Base-by-base conservation (phyloP, 2,329 filamentous ascomycete genomes). In the Pestalotiopsis sp. region DNA sequence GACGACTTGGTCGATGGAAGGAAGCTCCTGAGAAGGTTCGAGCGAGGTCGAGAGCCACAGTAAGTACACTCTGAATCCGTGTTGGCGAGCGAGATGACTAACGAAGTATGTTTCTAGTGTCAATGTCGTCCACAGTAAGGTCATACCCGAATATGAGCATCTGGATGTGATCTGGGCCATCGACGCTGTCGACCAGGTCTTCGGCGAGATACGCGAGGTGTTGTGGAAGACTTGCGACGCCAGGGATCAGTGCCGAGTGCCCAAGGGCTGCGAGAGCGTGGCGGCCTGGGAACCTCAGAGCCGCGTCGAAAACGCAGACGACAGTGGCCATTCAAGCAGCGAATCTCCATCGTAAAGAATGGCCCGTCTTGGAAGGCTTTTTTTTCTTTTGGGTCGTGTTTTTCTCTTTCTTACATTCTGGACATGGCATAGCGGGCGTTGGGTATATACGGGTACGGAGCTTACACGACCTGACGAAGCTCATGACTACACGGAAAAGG, bases 131-230 rank as follows among this genome's bases (percentile, higher is more conserved):
- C 93, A 97, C 80, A 87, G 88, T 71, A 97, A 94, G 77, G 84
- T 97, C 25, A 92, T 98, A 58, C 90, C 93, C 2, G 93, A 92
- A 61, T 97, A 97, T 78, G 95, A 98, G 81, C 95, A 98, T 80
- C 86, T 98, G 4, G 95, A 98, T 81, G 94, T 98, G 1, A 90
- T 98, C 49, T 98, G 95, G 95, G 94, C 95, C 0, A 94, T 98
- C 85, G 94, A 98, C 76, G 90, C 90, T 0, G 89, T 94, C 17
- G 91, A 95, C 62, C 89, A 95, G 78, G 93, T 98, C 0, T 96
- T 95, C 4, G 86, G 84, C 68, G 95, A 97, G 81, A 84, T 98
- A 0, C 87, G 90, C 38, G 91, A 95, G 75, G 91, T 97, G 14
- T 80, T 98, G 13, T 98, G 95, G 95, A 90, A 90, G 79, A 97